These are phyloP conservation scores for Anthracocystis panici-leucophaei DNA, from an alignment of 1,284 basidiomycete species.

Conservation along the genomic window DNA sequence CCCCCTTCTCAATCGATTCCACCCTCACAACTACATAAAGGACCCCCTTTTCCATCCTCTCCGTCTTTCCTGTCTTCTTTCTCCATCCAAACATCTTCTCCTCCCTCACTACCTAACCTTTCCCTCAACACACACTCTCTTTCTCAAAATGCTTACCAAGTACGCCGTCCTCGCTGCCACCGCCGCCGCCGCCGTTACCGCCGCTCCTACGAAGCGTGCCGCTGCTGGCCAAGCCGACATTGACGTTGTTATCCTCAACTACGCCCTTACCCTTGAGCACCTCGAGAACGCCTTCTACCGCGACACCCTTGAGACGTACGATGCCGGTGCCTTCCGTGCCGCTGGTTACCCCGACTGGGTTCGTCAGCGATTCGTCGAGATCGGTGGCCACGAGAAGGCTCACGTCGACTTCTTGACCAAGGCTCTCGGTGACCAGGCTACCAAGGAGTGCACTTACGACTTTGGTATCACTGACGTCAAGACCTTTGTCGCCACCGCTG, in stretches of 20 bases:
- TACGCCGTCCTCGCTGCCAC: conserved; percentile 55
- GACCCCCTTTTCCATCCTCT: not conserved
- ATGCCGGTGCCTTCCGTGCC: conserved; percentile 73
- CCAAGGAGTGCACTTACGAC: conserved; percentile 75
- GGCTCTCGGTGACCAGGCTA: conserved; percentile 75
- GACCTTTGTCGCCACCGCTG: conserved; percentile 74
- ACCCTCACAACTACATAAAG: conserved; percentile 21
- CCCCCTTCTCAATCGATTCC: conserved; percentile 5
- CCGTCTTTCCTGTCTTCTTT: not conserved
- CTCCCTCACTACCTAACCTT: not conserved
- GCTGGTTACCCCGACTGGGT: conserved; percentile 75
- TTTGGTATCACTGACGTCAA: conserved; percentile 72
- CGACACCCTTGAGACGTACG: conserved; percentile 52
- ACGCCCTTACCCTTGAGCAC: conserved; percentile 78
- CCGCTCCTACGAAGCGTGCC: conserved; percentile 52
- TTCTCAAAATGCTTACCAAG: conserved; percentile 51
- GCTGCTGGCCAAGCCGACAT: conserved; percentile 65
- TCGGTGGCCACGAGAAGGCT: conserved; percentile 73
- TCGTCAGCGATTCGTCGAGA: conserved; percentile 70
- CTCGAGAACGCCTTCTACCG: conserved; percentile 78
- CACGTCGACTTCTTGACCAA: conserved; percentile 73
- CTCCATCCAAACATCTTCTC: conserved; percentile 9
- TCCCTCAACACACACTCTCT: not conserved
- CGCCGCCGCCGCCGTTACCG: conserved; percentile 45
- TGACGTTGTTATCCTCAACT: conserved; percentile 73